These are phyloP conservation scores for Metschnikowia lochheadii DNA, from an alignment of 805 yeast species.

Conservation along the genomic window DNA sequence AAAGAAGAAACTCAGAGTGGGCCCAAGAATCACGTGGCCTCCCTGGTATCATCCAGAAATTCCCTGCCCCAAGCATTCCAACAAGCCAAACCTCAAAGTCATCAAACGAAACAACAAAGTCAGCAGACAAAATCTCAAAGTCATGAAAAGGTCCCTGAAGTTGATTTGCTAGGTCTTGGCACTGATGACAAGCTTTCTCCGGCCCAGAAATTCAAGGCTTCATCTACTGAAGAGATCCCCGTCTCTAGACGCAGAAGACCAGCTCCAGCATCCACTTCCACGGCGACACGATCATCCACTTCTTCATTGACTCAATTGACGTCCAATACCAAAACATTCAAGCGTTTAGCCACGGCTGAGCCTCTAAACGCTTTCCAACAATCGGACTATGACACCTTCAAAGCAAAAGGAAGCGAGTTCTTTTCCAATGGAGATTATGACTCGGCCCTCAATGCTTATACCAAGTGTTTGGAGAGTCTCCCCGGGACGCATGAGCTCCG, in stretches of 20 bases:
- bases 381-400: conserved; percentile 44
- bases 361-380: conserved; percentile 38
- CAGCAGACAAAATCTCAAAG: background rate
- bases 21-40: background rate
- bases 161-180: conserved; percentile 28
- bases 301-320: background rate
- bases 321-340: background rate
- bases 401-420: conserved; percentile 54
- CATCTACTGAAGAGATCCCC: conserved; percentile 18
- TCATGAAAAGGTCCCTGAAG: conserved; percentile 3
- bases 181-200: conserved; percentile 8
- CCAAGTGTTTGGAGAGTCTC: conserved; percentile 44
- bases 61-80: background rate
- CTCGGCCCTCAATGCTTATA: conserved; percentile 58
- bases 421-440: conserved; percentile 83
- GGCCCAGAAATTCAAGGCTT: conserved; percentile 27
- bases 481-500: conserved; percentile 64
- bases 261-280: background rate
- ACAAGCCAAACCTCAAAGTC: too few relatives aligned
- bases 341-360: conserved; percentile 12
- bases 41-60: background rate
- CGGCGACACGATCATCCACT: too few relatives aligned
- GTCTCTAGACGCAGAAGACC: conserved; percentile 21
- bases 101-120: background rate
- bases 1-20: background rate